Percentiles rank a stretch among this genome's conserved stretches.
phyloP scores from a whole-genome alignment of 176 grass and related monocot species.

The Microstegium vimineum region DNA sequence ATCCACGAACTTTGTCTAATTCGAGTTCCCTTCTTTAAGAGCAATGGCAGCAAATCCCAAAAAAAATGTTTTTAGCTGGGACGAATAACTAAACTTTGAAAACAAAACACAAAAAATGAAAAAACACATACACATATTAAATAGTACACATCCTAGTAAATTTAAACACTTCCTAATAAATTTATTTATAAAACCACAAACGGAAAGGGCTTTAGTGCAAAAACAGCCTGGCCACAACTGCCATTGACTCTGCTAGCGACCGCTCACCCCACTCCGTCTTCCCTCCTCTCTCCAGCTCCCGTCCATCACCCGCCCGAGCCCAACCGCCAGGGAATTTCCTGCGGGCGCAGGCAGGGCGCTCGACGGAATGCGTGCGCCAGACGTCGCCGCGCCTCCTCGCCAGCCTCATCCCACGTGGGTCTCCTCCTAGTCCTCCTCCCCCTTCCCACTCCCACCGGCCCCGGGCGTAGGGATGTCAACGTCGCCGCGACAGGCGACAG shows the following conservation, averaged over 20 bases:
- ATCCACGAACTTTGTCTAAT: background rate
- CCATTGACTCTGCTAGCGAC: background rate
- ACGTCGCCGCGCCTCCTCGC: slow-evolving; percentile 8
- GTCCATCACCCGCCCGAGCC: background rate
- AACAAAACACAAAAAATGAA: too few relatives aligned
- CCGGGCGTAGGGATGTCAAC: slow-evolving; percentile 13
- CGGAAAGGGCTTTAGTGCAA: background rate
- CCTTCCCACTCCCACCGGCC: background rate
- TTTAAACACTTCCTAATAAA: too few relatives aligned
- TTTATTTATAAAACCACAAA: background rate
- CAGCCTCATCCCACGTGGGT: slow-evolving; percentile 12
- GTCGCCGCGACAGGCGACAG: slow-evolving; percentile 37
- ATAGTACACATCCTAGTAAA: too few relatives aligned
- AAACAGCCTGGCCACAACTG: background rate
- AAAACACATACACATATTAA: too few relatives aligned
- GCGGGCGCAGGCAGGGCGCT: slow-evolving; percentile 1
- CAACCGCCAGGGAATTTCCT: slow-evolving; percentile 5
- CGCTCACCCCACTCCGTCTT: background rate
- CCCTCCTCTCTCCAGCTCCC: too few relatives aligned
- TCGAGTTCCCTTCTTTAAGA: background rate
- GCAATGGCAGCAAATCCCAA: too few relatives aligned
- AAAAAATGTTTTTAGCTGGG: too few relatives aligned
- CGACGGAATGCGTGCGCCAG: slow-evolving; percentile 35
- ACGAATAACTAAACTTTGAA: too few relatives aligned
- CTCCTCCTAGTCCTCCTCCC: background rate